Evolutionary conservation across 2,329 filamentous ascomycete species (phyloP).

Genomic region (Truncatella angustata): DNA sequence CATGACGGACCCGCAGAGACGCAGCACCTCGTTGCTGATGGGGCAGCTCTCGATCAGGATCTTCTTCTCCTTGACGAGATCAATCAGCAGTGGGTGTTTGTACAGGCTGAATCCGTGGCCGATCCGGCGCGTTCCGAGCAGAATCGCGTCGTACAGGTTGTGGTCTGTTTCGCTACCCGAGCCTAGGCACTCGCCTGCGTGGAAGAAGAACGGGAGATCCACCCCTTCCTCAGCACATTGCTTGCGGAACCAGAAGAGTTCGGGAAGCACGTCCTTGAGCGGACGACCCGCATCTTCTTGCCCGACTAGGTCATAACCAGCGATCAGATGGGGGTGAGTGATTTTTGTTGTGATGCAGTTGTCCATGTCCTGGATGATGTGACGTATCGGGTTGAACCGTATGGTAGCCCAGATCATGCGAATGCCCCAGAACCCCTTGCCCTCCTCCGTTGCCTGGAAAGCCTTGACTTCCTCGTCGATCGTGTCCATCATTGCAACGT

Average conservation of each 20-base stretch:
- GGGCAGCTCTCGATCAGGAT: conserved; percentile 90
- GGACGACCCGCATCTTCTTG: conserved; percentile 80
- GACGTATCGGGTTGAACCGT: conserved; percentile 60
- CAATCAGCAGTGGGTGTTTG: conserved; percentile 86
- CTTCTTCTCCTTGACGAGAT: conserved; percentile 83
- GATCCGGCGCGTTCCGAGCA: conserved; percentile 74
- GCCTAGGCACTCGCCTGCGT: conserved; percentile 85
- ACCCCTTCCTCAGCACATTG: conserved; percentile 75
- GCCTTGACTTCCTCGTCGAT: conserved; percentile 74
- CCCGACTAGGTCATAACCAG: conserved; percentile 87
- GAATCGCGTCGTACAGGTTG: conserved; percentile 77
- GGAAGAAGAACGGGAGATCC: conserved; percentile 92
- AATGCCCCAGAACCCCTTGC: conserved; percentile 78
- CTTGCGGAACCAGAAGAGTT: conserved; percentile 92
- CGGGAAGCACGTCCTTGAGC: conserved; percentile 73
- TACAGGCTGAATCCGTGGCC: conserved; percentile 86
- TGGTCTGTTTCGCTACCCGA: conserved; percentile 71
- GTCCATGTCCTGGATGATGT: conserved; percentile 79
- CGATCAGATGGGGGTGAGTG: conserved; percentile 73
- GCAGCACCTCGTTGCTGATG: conserved; percentile 84
- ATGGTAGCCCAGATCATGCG: conserved; percentile 82
- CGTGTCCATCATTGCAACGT: conserved; percentile 66
- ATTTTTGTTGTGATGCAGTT: conserved; percentile 81
- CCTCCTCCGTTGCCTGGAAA: conserved; percentile 71
- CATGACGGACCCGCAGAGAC: conserved; percentile 73